A percentile compares a stretch with the other conserved stretches of the same genome.
Evolutionary conservation across 495 filamentous ascomycete species (phyloP).

Genomic region (Neurospora hispaniola): DNA sequence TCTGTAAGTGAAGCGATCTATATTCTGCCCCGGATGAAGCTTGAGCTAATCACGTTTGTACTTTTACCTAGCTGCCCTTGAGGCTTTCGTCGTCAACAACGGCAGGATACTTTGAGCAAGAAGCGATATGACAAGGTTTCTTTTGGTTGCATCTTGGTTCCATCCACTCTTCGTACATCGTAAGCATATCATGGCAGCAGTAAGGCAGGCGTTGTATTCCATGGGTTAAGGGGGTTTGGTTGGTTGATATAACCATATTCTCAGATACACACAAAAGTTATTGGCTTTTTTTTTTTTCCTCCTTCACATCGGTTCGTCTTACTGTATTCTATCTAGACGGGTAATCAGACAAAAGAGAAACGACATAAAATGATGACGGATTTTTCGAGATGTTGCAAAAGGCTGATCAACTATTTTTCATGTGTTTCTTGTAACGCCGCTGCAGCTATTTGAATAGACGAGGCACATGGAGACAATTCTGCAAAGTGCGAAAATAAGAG

Average conservation of each 20-base stretch:
- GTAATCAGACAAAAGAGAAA: not conserved
- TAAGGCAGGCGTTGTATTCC: not conserved
- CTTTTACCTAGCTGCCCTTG: constrained; percentile 50
- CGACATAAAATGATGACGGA: not conserved
- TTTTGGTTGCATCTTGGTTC: constrained; percentile 2
- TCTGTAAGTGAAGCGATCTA: constrained; percentile 37
- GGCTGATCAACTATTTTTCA: not conserved
- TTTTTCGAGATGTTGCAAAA: not conserved
- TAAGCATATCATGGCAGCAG: not conserved
- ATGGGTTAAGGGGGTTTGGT: not conserved
- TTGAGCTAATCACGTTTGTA: not conserved
- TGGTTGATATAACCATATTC: not conserved
- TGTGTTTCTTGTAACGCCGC: not conserved
- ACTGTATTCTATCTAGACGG: not conserved
- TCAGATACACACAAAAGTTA: not conserved
- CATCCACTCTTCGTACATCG: not conserved
- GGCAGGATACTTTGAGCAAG: constrained; percentile 44
- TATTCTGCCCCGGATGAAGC: not conserved
- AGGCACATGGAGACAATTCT: not conserved
- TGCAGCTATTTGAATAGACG: not conserved
- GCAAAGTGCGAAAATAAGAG: not conserved
- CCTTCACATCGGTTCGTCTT: not conserved
- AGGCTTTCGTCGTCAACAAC: constrained; percentile 85
- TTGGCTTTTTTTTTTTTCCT: not conserved
- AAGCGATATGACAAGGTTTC: not conserved